A percentile compares a stretch with the other conserved stretches of the same genome.
Conservation (phyloP, 148 eudicot genomes). For the Fagopyrum homotropicum region DNA sequence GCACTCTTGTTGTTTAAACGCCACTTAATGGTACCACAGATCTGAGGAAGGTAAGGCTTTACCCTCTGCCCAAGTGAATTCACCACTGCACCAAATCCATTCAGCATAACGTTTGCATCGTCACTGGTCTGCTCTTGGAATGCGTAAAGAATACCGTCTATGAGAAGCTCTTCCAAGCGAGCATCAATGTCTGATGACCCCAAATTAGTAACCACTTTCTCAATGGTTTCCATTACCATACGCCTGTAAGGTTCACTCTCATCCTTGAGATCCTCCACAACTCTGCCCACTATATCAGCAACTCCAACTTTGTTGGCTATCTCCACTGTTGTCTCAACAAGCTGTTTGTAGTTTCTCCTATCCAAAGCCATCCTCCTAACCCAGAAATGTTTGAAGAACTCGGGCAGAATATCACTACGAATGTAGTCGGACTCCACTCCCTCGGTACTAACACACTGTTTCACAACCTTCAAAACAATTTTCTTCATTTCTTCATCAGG, state of each 20-base stretch:
- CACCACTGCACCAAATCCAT: slow-evolving; percentile 96
- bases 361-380: slow-evolving; percentile 98
- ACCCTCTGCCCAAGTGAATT: slow-evolving; percentile 90
- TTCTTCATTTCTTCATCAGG: slow-evolving; percentile 99
- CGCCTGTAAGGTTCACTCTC: slow-evolving; percentile 96
- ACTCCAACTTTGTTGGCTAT: slow-evolving; percentile 96
- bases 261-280: slow-evolving; percentile 94
- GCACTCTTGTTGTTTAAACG: slow-evolving; percentile 97
- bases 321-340: slow-evolving; percentile 92
- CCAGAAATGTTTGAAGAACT: slow-evolving; percentile 89
- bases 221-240: slow-evolving; percentile 99
- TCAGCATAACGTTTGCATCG: slow-evolving; percentile 98
- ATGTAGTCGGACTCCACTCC: slow-evolving; percentile 95
- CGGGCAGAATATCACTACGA: slow-evolving; percentile 80
- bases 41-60: slow-evolving; percentile 93
- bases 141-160: slow-evolving; percentile 93
- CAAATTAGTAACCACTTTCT: slow-evolving; percentile 85
- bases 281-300: slow-evolving; percentile 88
- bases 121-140: slow-evolving; percentile 98
- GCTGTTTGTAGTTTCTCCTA: slow-evolving; percentile 85
- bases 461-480: slow-evolving; percentile 91
- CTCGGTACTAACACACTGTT: slow-evolving; percentile 97
- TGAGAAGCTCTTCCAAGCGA: slow-evolving; percentile 89
- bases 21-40: slow-evolving; percentile 98
- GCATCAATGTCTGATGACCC: slow-evolving; percentile 94